A percentile compares a stretch with the other conserved stretches of the same genome.
phyloP scores from a whole-genome alignment of 2,329 filamentous ascomycete species.

The Ascosphaera apis region DNA sequence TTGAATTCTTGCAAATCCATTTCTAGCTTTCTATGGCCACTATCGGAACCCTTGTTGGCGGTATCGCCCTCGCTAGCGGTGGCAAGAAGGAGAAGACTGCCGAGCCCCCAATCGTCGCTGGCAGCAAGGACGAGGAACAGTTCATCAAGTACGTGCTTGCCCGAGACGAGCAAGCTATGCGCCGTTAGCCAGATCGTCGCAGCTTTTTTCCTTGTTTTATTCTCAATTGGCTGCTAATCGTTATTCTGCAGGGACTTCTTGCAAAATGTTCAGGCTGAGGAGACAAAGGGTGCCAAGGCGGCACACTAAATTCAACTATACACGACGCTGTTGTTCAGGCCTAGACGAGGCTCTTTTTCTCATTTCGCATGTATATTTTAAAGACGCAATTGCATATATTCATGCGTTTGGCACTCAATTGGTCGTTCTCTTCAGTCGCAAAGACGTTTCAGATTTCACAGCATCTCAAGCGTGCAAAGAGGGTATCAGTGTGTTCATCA shows the following conservation, averaged over 20 bases:
- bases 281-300: slow-evolving; percentile 20
- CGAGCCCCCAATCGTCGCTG: slow-evolving; percentile 37
- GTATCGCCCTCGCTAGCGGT: slow-evolving; percentile 22
- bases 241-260: slow-evolving; percentile 23
- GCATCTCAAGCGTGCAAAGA: too few species aligned
- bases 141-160: slow-evolving; percentile 37
- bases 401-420: too few species aligned
- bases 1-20: too few species aligned
- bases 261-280: slow-evolving; percentile 25
- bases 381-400: too few species aligned
- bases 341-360: too few species aligned
- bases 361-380: too few species aligned
- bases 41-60: slow-evolving; percentile 26
- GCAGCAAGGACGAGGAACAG: slow-evolving; percentile 43
- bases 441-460: too few species aligned
- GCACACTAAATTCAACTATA: slow-evolving; percentile 7
- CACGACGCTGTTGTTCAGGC: too few species aligned
- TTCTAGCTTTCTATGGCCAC: slow-evolving; percentile 37
- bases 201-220: background rate
- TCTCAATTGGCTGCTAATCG: slow-evolving; percentile 1
- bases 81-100: slow-evolving; percentile 23
- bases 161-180: too few species aligned
- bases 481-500: too few species aligned
- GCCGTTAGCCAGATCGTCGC: too few species aligned
- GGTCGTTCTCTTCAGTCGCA: too few species aligned